These are phyloP conservation scores for Fraxinus floribunda DNA, from an alignment of 305 asterid species.

Conservation along the genomic window DNA sequence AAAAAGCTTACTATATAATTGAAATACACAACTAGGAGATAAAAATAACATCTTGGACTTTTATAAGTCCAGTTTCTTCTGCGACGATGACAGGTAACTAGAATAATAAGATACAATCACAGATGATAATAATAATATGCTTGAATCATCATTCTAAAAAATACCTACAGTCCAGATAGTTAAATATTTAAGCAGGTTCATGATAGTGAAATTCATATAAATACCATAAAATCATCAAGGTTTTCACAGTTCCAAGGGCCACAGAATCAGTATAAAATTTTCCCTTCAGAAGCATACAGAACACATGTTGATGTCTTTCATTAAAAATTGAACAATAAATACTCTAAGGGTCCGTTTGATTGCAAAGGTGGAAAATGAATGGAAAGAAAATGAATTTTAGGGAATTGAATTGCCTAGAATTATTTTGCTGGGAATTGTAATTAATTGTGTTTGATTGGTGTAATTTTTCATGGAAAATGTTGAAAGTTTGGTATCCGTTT, in stretches of 20 bases:
- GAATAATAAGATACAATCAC: neutral
- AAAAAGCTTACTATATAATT: constrained; percentile 11
- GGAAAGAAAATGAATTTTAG: too few relatives aligned
- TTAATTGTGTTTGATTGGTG: too few relatives aligned
- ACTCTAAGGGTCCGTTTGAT: too few relatives aligned
- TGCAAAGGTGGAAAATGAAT: too few relatives aligned
- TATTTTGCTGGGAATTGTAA: too few relatives aligned
- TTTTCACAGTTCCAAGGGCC: neutral
- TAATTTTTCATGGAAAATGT: too few relatives aligned
- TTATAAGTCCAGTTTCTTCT: constrained; percentile 17
- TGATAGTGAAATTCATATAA: neutral
- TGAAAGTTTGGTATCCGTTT: too few relatives aligned
- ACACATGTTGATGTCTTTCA: neutral
- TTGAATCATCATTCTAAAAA: neutral
- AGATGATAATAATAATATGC: neutral
- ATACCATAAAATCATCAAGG: neutral
- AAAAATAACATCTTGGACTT: constrained; percentile 6
- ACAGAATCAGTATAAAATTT: neutral
- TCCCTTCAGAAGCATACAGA: neutral
- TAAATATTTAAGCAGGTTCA: too few relatives aligned
- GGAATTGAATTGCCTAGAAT: too few relatives aligned
- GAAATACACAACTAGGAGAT: neutral
- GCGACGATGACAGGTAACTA: neutral
- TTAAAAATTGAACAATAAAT: neutral
- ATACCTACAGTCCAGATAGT: neutral